Conservation (phyloP, 148 eudicot genomes). For the Salicornia ramosissima region DNA sequence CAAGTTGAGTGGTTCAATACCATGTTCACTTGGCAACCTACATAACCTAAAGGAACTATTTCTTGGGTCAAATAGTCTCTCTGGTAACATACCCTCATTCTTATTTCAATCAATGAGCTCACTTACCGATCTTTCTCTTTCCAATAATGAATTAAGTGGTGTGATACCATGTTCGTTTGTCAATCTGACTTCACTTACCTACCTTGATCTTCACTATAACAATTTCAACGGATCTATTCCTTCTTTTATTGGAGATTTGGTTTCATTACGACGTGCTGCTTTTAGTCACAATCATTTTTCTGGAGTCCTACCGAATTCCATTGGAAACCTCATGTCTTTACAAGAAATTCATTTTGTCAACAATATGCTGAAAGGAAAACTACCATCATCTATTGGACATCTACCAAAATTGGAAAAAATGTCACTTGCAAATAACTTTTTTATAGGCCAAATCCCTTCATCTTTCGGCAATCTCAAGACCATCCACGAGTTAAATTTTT, state of each 20-base stretch:
- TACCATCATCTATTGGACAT: constrained; percentile 50
- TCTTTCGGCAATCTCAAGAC: constrained; percentile 39
- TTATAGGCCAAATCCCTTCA: constrained; percentile 48
- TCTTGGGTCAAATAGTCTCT: constrained; percentile 41
- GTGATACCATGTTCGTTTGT: background rate
- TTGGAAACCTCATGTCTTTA: background rate
- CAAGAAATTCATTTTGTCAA: background rate
- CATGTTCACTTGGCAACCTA: constrained; percentile 36
- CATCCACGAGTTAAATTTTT: background rate
- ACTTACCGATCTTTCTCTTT: background rate
- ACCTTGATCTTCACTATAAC: background rate
- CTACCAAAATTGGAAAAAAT: no score
- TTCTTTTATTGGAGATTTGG: background rate
- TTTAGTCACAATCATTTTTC: background rate
- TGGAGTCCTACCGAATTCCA: constrained; percentile 37
- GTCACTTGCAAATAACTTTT: constrained; percentile 38
- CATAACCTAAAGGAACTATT: constrained; percentile 23
- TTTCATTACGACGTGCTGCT: background rate
- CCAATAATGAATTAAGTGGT: background rate
- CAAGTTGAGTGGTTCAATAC: constrained; percentile 48
- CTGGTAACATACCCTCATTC: constrained; percentile 16
- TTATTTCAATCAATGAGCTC: background rate
- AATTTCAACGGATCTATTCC: background rate
- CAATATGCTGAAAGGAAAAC: constrained; percentile 44
- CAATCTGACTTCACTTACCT: background rate